Evolutionary conservation across 139 green algal genomes (phyloP).

Genomic region (Nannochloris sp.): DNA sequence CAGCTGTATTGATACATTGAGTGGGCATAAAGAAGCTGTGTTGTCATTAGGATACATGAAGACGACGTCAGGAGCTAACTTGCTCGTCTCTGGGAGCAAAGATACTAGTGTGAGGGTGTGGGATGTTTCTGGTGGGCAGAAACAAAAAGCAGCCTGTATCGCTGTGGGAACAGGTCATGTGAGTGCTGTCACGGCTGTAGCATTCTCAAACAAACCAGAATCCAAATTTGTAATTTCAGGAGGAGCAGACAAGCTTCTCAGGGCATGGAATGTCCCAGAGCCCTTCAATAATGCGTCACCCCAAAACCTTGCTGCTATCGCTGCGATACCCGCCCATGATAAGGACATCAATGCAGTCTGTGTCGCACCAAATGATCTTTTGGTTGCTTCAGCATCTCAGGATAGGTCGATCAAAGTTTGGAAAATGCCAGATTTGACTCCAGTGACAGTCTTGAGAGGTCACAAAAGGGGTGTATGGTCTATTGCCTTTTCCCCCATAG

Average conservation of each 20-base stretch:
- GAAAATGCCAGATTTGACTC: slow-evolving; percentile 67
- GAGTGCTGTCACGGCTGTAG: slow-evolving; percentile 68
- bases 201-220: slow-evolving; percentile 38
- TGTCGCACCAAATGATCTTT: slow-evolving; percentile 37
- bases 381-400: slow-evolving; percentile 66
- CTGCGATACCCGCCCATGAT: slow-evolving; percentile 85
- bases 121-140: slow-evolving; percentile 33
- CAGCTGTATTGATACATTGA: slow-evolving; percentile 43
- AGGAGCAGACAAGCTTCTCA: slow-evolving; percentile 80
- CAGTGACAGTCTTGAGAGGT: slow-evolving; percentile 46
- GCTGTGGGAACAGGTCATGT: slow-evolving; percentile 67
- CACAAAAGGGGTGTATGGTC: slow-evolving; percentile 93
- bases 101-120: slow-evolving; percentile 83
- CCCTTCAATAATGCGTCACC: slow-evolving; percentile 1
- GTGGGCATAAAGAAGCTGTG: slow-evolving; percentile 55
- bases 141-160: slow-evolving; percentile 36
- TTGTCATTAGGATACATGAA: slow-evolving; percentile 43
- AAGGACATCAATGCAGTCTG: slow-evolving; percentile 95
- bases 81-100: slow-evolving; percentile 70
- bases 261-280: slow-evolving; percentile 66
- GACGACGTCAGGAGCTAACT: neutral
- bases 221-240: slow-evolving; percentile 56
- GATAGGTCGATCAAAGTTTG: slow-evolving; percentile 83
- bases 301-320: slow-evolving; percentile 1
- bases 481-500: slow-evolving; percentile 80